Conservation (phyloP, 345 rosid species). For the Citropsis articulata region DNA sequence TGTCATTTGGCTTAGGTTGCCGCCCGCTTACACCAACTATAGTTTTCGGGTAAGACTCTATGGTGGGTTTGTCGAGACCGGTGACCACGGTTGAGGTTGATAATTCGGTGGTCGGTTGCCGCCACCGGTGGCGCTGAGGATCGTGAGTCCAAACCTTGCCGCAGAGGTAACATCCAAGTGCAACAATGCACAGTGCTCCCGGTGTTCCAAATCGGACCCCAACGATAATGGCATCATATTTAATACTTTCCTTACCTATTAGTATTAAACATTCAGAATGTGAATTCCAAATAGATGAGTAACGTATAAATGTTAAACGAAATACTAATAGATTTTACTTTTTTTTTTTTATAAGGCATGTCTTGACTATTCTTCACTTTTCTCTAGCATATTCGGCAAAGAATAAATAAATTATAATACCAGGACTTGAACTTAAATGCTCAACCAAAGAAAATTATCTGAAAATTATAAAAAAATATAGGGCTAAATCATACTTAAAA, state of each 20-base stretch:
- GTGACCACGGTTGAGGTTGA: not conserved
- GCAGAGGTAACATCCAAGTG: slow-evolving; percentile 14
- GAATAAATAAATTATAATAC: too few species aligned
- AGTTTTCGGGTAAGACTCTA: slow-evolving; percentile 20
- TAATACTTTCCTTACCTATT: slow-evolving; percentile 19
- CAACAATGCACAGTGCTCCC: slow-evolving; percentile 8
- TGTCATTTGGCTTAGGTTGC: slow-evolving; percentile 45
- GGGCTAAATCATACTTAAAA: too few species aligned
- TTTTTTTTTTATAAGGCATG: too few species aligned
- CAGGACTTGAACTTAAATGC: too few species aligned
- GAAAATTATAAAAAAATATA: too few species aligned
- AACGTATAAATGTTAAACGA: not conserved
- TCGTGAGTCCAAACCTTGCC: not conserved
- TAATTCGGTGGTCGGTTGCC: not conserved
- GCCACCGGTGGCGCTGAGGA: not conserved
- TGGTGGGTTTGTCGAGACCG: slow-evolving; percentile 12
- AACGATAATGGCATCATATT: slow-evolving; percentile 13
- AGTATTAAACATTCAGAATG: not conserved
- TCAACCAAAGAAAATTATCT: too few species aligned
- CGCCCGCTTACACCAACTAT: slow-evolving; percentile 49
- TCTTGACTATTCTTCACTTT: too few species aligned
- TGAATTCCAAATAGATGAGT: not conserved
- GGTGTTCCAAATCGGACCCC: slow-evolving; percentile 15
- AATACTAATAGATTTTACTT: too few species aligned
- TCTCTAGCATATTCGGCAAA: too few species aligned